Percentiles rank a stretch among this genome's conserved stretches.
Conservation (phyloP, 2,329 filamentous ascomycete genomes). For the Fusarium subtropicale region DNA sequence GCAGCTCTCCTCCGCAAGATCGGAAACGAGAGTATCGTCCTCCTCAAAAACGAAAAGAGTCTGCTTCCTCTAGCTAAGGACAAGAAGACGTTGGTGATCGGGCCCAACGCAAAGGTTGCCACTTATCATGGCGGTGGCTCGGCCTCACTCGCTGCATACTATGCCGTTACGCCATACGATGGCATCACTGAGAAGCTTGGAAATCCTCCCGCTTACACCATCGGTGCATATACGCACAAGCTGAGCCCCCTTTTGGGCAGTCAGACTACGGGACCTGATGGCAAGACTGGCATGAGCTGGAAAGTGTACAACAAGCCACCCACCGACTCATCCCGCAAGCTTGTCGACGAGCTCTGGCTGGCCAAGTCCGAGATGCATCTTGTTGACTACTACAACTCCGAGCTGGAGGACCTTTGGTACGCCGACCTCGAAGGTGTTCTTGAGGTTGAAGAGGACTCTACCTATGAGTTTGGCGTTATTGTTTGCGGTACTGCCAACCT, state of each 20-base stretch:
- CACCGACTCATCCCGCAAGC: conserved; percentile 57
- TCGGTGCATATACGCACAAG: conserved; percentile 74
- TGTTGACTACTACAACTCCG: conserved; percentile 64
- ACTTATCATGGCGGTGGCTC: conserved; percentile 74
- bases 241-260: conserved; percentile 69
- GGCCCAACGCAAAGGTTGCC: conserved; percentile 67
- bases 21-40: conserved; percentile 76
- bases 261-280: conserved; percentile 62
- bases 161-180: conserved; percentile 77
- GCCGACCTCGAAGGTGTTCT: conserved; percentile 71
- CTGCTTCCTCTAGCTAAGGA: conserved; percentile 72
- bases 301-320: conserved; percentile 71
- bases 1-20: conserved; percentile 72
- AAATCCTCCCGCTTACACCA: conserved; percentile 61
- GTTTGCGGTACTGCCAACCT: conserved; percentile 75
- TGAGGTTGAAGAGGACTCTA: conserved; percentile 68
- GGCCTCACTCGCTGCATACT: conserved; percentile 70
- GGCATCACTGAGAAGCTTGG: conserved; percentile 70
- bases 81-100: conserved; percentile 69
- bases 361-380: conserved; percentile 63
- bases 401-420: conserved; percentile 67
- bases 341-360: conserved; percentile 63
- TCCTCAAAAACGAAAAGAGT: conserved; percentile 77
- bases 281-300: conserved; percentile 70
- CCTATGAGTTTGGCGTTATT: conserved; percentile 74